Conservation (phyloP, 208 protist species). For the Eutreptiella sp. region DNA sequence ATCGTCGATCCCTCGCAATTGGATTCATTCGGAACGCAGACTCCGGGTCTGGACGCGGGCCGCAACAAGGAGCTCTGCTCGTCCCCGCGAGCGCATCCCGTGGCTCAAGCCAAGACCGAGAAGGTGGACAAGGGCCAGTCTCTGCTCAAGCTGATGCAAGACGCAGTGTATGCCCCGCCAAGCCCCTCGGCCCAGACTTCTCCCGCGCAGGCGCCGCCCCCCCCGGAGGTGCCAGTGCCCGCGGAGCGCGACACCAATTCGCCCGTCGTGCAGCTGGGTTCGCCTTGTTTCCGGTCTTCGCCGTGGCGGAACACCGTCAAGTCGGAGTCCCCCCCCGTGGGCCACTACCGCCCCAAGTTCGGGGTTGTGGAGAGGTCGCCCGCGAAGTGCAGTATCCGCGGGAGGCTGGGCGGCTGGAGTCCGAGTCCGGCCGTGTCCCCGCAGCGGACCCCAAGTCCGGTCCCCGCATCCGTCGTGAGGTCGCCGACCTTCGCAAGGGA, state of each 20-base stretch:
- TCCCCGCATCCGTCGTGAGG: too few relatives aligned
- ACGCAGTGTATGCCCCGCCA: background rate
- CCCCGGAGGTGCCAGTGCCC: background rate
- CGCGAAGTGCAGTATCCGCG: too few relatives aligned
- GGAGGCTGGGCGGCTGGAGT: too few relatives aligned
- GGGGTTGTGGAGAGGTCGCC: slow-evolving; percentile 1
- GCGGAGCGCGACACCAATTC: background rate
- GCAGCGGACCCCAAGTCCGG: too few relatives aligned
- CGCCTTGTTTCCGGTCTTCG: slow-evolving; percentile 2
- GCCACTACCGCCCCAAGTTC: slow-evolving; percentile 25
- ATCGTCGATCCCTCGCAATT: slow-evolving; percentile 19
- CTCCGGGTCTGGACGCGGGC: slow-evolving; percentile 8
- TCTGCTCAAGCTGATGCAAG: too few relatives aligned
- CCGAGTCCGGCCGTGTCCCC: too few relatives aligned
- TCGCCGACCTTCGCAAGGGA: too few relatives aligned
- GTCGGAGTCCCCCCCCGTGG: slow-evolving; percentile 22
- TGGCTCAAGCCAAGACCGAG: slow-evolving; percentile 7
- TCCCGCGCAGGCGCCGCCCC: background rate
- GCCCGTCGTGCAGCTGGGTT: background rate
- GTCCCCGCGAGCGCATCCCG: slow-evolving; percentile 11
- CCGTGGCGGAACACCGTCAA: slow-evolving; percentile 1
- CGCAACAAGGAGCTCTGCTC: slow-evolving; percentile 20
- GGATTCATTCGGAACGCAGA: slow-evolving; percentile 12
- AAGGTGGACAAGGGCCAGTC: too few relatives aligned
- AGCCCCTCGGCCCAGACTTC: too few relatives aligned